Base-by-base conservation (phyloP, 2,329 filamentous ascomycete genomes). In the Cordyceps militaris region DNA sequence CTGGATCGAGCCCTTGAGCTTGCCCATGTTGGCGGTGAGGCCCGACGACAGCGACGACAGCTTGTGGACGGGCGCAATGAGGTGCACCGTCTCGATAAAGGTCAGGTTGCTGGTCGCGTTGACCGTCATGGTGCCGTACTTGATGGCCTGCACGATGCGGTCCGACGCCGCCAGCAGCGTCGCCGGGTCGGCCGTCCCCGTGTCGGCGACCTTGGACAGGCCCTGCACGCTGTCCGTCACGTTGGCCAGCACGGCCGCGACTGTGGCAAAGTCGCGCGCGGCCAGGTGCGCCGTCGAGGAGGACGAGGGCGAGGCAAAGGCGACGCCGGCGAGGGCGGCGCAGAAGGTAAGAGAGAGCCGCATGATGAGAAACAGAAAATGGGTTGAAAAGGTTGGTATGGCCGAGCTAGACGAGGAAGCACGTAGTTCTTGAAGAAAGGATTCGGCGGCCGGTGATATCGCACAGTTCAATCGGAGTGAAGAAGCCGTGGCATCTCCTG, bases 1-100 rank as follows among this genome's bases (percentile, higher is more conserved):
- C 59, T 67, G 44, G 53, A 67, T 58, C 30, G 60, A 53, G 28
- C 57, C 24, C 62, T 66, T 67, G 26, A 57, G 48, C 16, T 51
- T 52, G 26, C 5, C 47, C 56, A 57, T 57, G 26, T 26, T 52
- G 8, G 46, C n/a, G 3, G 47, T 36, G 3, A 57, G 47, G 10
- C 16, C 38, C 1, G 10, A 19, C 3, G 56, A 57, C 11, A 57
- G 26, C 19, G 42, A 14, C 14, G 56, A 49, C 47, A 57, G 26
- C 11, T 57, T 36, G 46, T 57, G 56, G 2, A 57, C 56, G 1
- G 56, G 56, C 3, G 26, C 47, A 10, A 57, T 57, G 7, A 57
- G 21, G 14, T 57, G 56, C 5, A 57, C 48, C 1, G 56, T 57
- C 7, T 57, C 56, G 36, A 57, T 28, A 21, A 46, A 57, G 16